A percentile compares a stretch with the other conserved stretches of the same genome.
Evolutionary conservation across 257 asterid genomes (phyloP).

Genomic region (Salvia rosmarinus): DNA sequence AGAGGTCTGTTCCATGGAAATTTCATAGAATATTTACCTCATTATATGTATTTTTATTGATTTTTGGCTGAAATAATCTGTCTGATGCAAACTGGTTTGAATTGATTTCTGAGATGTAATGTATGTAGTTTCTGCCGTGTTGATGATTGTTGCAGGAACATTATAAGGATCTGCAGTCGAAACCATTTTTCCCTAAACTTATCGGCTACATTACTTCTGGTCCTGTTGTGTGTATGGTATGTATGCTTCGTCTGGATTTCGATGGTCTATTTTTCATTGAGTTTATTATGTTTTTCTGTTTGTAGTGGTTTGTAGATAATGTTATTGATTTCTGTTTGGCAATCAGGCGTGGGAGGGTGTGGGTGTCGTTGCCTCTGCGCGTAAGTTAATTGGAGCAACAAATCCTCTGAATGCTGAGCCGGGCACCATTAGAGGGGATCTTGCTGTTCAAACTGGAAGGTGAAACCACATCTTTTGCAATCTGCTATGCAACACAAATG

Average conservation of each 20-base stretch:
- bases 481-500: conserved; percentile 6
- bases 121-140: too few relatives aligned
- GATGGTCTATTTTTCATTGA: not conserved
- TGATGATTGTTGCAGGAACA: conserved; percentile 60
- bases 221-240: conserved; percentile 95
- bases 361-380: conserved; percentile 92
- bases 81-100: not conserved
- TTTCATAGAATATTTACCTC: conserved; percentile 19
- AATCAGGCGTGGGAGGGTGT: conserved; percentile 92
- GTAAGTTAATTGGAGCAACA: conserved; percentile 87
- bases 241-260: conserved; percentile 10
- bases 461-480: conserved; percentile 32
- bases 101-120: not conserved
- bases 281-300: not conserved
- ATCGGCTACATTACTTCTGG: conserved; percentile 85
- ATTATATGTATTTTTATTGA: not conserved
- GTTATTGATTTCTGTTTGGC: conserved; percentile 16
- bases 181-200: conserved; percentile 85
- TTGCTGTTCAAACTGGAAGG: conserved; percentile 98
- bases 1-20: conserved; percentile 55
- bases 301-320: conserved; percentile 17
- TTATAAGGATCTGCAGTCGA: conserved; percentile 81
- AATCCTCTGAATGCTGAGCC: conserved; percentile 97
- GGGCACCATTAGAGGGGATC: conserved; percentile 92
- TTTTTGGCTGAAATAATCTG: not conserved